Base-by-base conservation (phyloP, 495 filamentous ascomycete species). In the Hypoxylon fragiforme region DNA sequence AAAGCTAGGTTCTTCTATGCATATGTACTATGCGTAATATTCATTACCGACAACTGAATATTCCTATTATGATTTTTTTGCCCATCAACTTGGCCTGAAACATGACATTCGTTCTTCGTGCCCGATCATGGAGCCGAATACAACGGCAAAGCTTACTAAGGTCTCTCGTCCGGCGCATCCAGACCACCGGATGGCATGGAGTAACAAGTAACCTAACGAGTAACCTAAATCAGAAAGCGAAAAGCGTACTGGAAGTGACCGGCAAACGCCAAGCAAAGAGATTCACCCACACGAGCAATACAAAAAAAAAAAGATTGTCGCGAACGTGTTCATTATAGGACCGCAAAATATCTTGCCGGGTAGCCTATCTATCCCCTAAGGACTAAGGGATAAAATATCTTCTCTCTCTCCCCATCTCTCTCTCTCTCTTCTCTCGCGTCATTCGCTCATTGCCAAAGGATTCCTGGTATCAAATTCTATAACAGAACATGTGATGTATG, bases 11-110 rank as follows among this genome's bases (percentile, higher is more conserved):
- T n/a, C 13, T 34, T 34, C 3, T n/a, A 6, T 12, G 19, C 21
- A 31, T 22, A 38, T 50, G 34, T 30, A 44, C n/a, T 55, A 45
- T 61, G 50, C 46, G 41, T 50, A 34, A 55, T 51, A 28, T n/a
- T 22, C 44, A 16, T 36, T 44, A 50, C 26, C 39, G 39, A 43
- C 21, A 35, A 36, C 24, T 9, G 4, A 28, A 28, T 9, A 28
- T 9, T 28, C 4, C 9, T 28, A 28, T 4, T 28, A 28, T 38
- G 13, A 14, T 26, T 54, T 31, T 28, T 21, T 41, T 36, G 44
- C 19, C 39, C 20, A 40, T 30, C 13, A 43, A 35, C 36, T 51
- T 15, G 45, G 36, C 57, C 51, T 54, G 40, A 50, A 50, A 50
- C 40, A n/a, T 20, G 44, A 22, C 39, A 40, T 35, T 48, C 12